Percentiles rank a stretch among this genome's conserved stretches.
Evolutionary conservation across 176 grass and related monocot species (phyloP).

Genomic region (Alloteropsis semialata): DNA sequence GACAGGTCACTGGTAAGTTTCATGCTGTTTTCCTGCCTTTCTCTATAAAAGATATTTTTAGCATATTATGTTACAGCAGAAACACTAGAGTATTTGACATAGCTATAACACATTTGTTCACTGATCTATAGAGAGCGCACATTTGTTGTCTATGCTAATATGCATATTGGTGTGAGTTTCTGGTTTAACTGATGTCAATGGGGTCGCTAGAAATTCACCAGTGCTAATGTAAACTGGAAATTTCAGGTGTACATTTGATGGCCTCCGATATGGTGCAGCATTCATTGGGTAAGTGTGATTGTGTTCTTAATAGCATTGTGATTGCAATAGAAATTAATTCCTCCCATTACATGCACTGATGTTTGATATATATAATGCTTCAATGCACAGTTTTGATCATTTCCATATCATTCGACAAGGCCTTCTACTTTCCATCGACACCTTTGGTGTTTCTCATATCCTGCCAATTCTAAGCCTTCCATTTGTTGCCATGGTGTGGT

Average conservation of each 20-base stretch:
- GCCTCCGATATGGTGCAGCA: constrained; percentile 91
- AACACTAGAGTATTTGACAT: background rate
- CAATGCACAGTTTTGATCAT: constrained; percentile 79
- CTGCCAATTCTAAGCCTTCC: constrained; percentile 85
- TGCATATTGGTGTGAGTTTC: background rate
- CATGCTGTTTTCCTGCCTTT: constrained; percentile 18
- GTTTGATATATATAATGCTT: constrained; percentile 25
- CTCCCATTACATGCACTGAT: constrained; percentile 1
- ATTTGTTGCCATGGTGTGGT: constrained; percentile 54
- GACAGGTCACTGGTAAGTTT: constrained; percentile 85
- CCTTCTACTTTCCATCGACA: constrained; percentile 82
- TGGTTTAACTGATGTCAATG: background rate
- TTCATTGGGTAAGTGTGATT: constrained; percentile 75
- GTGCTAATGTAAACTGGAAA: constrained; percentile 24
- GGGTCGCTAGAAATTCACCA: constrained; percentile 8
- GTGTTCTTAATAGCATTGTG: constrained; percentile 3
- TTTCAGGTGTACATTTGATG: constrained; percentile 96
- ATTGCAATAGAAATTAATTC: constrained; percentile 1
- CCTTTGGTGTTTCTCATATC: constrained; percentile 88
- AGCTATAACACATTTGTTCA: background rate
- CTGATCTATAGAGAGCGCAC: background rate
- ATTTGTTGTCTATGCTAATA: background rate
- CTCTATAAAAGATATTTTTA: background rate
- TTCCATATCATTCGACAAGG: constrained; percentile 90
- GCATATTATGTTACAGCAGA: background rate